phyloP scores from a whole-genome alignment of 495 filamentous ascomycete genomes.

The Rostrohypoxylon terebratum region DNA sequence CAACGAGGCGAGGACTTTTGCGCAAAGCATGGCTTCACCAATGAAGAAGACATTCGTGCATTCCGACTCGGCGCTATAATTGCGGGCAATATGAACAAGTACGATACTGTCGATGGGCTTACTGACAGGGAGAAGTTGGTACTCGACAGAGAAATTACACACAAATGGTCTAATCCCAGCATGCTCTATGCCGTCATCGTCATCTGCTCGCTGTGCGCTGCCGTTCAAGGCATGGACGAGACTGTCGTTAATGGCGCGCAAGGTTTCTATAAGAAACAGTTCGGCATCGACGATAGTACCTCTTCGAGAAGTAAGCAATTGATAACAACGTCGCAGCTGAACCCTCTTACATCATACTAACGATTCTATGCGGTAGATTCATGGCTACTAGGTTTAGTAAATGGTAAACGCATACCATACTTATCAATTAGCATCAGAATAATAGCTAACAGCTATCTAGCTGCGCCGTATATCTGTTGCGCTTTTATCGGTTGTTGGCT shows the following conservation, averaged over 20 bases:
- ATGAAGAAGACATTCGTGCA: constrained; percentile 72
- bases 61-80: constrained; percentile 81
- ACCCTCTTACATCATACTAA: constrained; percentile 23
- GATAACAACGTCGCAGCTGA: background rate
- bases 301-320: constrained; percentile 47
- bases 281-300: constrained; percentile 69
- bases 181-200: constrained; percentile 76
- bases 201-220: constrained; percentile 61
- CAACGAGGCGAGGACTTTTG: constrained; percentile 75
- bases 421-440: constrained; percentile 38
- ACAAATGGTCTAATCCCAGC: constrained; percentile 79
- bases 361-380: constrained; percentile 42
- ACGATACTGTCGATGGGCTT: constrained; percentile 66
- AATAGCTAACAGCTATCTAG: constrained; percentile 30
- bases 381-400: constrained; percentile 78
- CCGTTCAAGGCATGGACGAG: constrained; percentile 74
- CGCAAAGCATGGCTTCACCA: constrained; percentile 69
- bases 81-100: constrained; percentile 57
- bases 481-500: constrained; percentile 86
- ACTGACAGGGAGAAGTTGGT: constrained; percentile 68
- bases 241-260: constrained; percentile 85
- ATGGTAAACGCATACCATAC: constrained; percentile 50
- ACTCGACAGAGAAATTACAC: constrained; percentile 69
- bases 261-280: constrained; percentile 72
- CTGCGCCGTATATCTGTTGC: constrained; percentile 78